These are phyloP conservation scores for Nissolia schottii DNA, from an alignment of 306 rosid species.

Conservation along the genomic window DNA sequence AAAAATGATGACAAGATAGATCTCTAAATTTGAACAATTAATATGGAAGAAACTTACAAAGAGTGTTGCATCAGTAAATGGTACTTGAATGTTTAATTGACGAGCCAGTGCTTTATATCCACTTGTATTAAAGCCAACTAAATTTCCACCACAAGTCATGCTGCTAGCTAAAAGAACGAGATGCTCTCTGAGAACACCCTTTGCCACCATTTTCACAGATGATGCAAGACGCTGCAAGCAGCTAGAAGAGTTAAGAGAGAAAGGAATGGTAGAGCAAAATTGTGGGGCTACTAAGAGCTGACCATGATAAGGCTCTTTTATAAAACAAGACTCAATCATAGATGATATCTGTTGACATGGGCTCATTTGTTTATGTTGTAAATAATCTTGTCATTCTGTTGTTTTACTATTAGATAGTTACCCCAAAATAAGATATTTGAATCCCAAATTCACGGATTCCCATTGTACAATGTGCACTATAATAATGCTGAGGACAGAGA, in stretches of 20 bases:
- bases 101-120: slow-evolving; percentile 86
- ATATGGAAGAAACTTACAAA: slow-evolving; percentile 53
- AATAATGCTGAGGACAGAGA: too few species aligned
- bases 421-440: too few species aligned
- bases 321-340: slow-evolving; percentile 1
- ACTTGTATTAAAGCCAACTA: slow-evolving; percentile 81
- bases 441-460: too few species aligned
- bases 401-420: too few species aligned
- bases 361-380: too few species aligned
- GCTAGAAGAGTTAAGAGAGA: slow-evolving; percentile 10
- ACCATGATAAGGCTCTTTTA: slow-evolving; percentile 6
- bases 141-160: slow-evolving; percentile 86
- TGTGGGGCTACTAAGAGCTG: neutral
- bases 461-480: too few species aligned
- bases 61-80: slow-evolving; percentile 91
- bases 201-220: slow-evolving; percentile 82
- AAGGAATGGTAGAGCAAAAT: neutral
- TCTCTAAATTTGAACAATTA: slow-evolving; percentile 10
- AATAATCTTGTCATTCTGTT: too few species aligned
- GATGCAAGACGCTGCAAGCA: slow-evolving; percentile 69
- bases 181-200: slow-evolving; percentile 96
- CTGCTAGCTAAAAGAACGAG: slow-evolving; percentile 83
- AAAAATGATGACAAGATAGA: neutral
- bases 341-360: too few species aligned
- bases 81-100: slow-evolving; percentile 71